Base-by-base conservation (phyloP, 2,329 filamentous ascomycete genomes). In the Fusarium buxicola region DNA sequence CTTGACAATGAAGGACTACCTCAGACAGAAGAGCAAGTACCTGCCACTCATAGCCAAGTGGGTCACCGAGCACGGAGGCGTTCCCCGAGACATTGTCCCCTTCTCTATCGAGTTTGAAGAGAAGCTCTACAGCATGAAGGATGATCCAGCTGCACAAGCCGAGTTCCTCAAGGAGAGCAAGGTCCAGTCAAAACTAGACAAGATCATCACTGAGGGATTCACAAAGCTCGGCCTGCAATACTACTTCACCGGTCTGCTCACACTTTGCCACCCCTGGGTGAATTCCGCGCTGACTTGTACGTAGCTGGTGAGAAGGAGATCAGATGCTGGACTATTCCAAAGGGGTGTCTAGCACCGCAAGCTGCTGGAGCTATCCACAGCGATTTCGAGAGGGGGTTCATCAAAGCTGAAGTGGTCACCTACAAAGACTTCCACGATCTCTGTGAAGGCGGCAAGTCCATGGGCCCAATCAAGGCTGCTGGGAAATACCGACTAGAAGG, bases 41-140 rank as follows among this genome's bases (percentile, higher is more conserved):
- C 75, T 81, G 15, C 76, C 77, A 3, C 49, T 66, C 12, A 81
- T 81, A n/a, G 76, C 76, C 38, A 78, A 79, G 61, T 81, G 78
- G 79, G 78, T 80, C 3, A 77, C 74, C 5, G 76, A 76, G 66
- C 78, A 81, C 58, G 78, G 79, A 10, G 78, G 78, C 10, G 51
- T 72, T 9, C 73, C 77, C 9, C 63, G 72, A 32, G 78, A 80
- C 55, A 78, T 81, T 38, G 75, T 81, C 24, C 78, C 78, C 25
- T 80, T 81, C 66, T 79, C 76, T 1, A 70, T 81, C 28, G 78
- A 80, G 69, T 81, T 80, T 43, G 78, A 81, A 43, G 77, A 81
- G 73, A 80, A 80, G 63, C 47, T 80, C 1, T 72, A 78, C 62
- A 72, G 69, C 38, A 47, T 78, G 58, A 76, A 74, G 38, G 76